phyloP scores from a whole-genome alignment of 371 early-diverging fungal genomes.

The Blakeslea trispora region DNA sequence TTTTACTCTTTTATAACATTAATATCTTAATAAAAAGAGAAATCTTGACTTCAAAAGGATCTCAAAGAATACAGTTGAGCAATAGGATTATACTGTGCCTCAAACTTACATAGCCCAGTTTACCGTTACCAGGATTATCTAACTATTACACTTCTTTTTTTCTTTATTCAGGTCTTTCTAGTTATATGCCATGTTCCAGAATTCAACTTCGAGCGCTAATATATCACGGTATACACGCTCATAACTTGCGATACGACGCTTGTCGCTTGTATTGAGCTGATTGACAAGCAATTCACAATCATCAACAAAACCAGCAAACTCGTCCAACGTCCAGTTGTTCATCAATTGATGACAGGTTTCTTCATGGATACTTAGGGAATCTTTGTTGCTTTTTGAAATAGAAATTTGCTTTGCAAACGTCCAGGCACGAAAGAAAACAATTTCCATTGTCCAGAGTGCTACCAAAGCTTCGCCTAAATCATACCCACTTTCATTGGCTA shows the following conservation, averaged over 20 bases:
- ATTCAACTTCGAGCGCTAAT: constrained; percentile 24
- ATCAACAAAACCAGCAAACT: constrained; percentile 25
- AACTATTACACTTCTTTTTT: background rate
- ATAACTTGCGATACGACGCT: constrained; percentile 18
- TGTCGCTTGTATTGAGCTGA: constrained; percentile 10
- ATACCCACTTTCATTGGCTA: constrained; percentile 25
- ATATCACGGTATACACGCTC: constrained; percentile 24
- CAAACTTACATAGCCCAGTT: too few relatives aligned
- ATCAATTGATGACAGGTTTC: constrained; percentile 25
- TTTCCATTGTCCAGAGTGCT: constrained; percentile 33
- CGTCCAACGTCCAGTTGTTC: constrained; percentile 25
- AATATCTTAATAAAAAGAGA: too few relatives aligned
- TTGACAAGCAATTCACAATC: constrained; percentile 23
- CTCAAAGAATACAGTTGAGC: too few relatives aligned
- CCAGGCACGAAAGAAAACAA: constrained; percentile 26
- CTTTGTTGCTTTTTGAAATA: background rate
- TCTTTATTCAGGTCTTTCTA: background rate
- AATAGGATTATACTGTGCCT: too few relatives aligned
- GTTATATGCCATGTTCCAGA: constrained; percentile 31
- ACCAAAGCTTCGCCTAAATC: constrained; percentile 31
- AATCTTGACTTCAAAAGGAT: too few relatives aligned
- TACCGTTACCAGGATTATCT: too few relatives aligned
- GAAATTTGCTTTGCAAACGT: constrained; percentile 13
- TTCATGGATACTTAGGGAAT: constrained; percentile 4
- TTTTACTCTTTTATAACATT: too few relatives aligned